Evolutionary conservation across 495 filamentous ascomycete genomes (phyloP).

Genomic region (Lophiotrema nucula): DNA sequence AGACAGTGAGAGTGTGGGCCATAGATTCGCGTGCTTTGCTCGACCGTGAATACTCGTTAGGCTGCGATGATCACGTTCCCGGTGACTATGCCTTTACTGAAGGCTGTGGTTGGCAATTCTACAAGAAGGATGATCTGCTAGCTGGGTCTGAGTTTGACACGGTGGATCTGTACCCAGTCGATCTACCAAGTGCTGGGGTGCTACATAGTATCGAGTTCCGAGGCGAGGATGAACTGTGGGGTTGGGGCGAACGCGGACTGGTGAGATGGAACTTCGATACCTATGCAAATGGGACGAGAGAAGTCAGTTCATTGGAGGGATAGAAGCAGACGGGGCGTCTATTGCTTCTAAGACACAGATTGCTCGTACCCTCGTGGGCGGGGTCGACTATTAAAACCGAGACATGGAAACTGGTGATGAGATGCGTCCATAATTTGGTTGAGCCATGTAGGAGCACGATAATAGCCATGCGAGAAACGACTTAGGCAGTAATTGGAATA

Average conservation of each 20-base stretch:
- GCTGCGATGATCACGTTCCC: constrained; percentile 6
- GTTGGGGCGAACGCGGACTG: constrained; percentile 19
- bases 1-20: constrained; percentile 21
- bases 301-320: neutral
- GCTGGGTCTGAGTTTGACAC: no score
- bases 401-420: no score
- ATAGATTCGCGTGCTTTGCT: constrained; percentile 24
- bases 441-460: no score
- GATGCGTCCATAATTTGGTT: no score
- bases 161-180: constrained; percentile 22
- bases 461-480: no score
- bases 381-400: no score
- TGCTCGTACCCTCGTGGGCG: no score
- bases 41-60: constrained; percentile 7
- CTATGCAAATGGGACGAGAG: constrained; percentile 6
- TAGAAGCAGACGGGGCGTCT: no score
- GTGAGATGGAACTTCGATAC: constrained; percentile 19
- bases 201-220: constrained; percentile 17
- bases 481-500: no score
- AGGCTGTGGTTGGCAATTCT: constrained; percentile 24
- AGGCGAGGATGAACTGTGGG: constrained; percentile 29
- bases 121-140: neutral
- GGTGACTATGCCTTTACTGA: constrained; percentile 26
- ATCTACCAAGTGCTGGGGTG: constrained; percentile 16
- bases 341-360: no score